Evolutionary conservation across 257 asterid species (phyloP), one percentile per base, ranked within the genome.

Genomic region (Solanum megistacrolobum): DNA sequence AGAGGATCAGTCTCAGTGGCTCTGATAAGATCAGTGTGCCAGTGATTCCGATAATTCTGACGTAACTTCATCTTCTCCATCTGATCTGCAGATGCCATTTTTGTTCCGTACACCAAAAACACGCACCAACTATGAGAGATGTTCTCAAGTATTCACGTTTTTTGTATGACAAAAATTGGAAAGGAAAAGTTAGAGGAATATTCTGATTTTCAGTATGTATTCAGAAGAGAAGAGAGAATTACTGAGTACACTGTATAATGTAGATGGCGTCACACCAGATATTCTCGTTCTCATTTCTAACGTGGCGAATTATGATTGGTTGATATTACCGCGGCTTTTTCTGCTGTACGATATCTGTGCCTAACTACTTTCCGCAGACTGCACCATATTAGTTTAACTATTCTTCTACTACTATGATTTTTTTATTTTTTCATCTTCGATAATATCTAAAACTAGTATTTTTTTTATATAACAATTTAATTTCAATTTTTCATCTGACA

Each of bases 21-120:
- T 13, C 58, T 60, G 88, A 86, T 55, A 82, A 89, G 90, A 88
- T 91, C 93, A 62, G 90, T 88, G 35, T 88, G 93, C 91, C 91
- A 89, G 20, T 35, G 34, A 83, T 91, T 89, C 41, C 23, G 78
- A 35, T 89, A 88, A 35, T 81, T 73, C 88, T 83, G 89, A 39
- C 91, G 93, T 86, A 23, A 65, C 88, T 68, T 88, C 91, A 86
- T 88, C 83, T 89, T 88, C 88, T 86, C 87, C 88, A 91, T 25
- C 11, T 78, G 85, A 81, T 36, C 76, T 41, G 74, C 71, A 86
- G 75, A 38, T 86, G 65, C 84, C 91, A 87, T 91, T 62, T 21
- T 91, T 62, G n/a, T 23, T 7, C 36, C 5, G 81, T 86, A 78
- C 65, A 78, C 84, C 13, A 41, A 41, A 41, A 25, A 29, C 39